phyloP scores from a whole-genome alignment of 441 rosid genomes.

The Syzygium malaccense region DNA sequence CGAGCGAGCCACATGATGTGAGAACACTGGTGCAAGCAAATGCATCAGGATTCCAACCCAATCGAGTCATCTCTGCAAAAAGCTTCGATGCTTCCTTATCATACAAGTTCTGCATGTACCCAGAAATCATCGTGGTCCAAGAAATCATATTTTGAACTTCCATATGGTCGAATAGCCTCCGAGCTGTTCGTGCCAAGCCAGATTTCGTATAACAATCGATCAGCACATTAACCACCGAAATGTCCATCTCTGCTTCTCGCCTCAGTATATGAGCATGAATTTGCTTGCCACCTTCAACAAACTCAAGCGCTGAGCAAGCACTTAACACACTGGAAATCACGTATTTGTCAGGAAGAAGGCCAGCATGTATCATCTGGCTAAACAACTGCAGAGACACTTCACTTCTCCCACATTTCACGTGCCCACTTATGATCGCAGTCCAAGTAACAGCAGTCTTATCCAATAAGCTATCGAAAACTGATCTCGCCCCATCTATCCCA shows the following conservation, averaged over 20 bases:
- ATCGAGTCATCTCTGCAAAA: conserved; percentile 30
- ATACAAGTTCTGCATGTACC: conserved; percentile 44
- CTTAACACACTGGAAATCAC: conserved; percentile 40
- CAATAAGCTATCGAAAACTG: conserved; percentile 37
- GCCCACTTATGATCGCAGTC: conserved; percentile 56
- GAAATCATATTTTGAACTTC: conserved; percentile 36
- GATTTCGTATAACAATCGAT: conserved; percentile 48
- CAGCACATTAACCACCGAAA: conserved; percentile 42
- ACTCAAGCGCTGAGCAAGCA: conserved; percentile 37
- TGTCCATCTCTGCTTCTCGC: conserved; percentile 41
- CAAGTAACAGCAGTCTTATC: conserved; percentile 48
- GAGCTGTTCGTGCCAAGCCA: conserved; percentile 26
- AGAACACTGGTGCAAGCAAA: conserved; percentile 59
- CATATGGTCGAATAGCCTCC: conserved; percentile 38
- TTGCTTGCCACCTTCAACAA: conserved; percentile 52
- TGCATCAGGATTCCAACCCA: conserved; percentile 35
- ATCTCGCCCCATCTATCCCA: conserved; percentile 35
- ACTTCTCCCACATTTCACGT: conserved; percentile 41
- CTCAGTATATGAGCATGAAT: conserved; percentile 48
- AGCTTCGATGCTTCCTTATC: conserved; percentile 38
- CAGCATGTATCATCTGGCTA: conserved; percentile 19
- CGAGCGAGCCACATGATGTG: conserved; percentile 53
- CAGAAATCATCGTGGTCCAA: conserved; percentile 56
- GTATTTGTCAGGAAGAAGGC: conserved; percentile 31
- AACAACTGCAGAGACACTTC: conserved; percentile 32